These are phyloP conservation scores for Phytophthora sansomeana DNA, from an alignment of 352 stramenopile genomes.

Conservation along the genomic window DNA sequence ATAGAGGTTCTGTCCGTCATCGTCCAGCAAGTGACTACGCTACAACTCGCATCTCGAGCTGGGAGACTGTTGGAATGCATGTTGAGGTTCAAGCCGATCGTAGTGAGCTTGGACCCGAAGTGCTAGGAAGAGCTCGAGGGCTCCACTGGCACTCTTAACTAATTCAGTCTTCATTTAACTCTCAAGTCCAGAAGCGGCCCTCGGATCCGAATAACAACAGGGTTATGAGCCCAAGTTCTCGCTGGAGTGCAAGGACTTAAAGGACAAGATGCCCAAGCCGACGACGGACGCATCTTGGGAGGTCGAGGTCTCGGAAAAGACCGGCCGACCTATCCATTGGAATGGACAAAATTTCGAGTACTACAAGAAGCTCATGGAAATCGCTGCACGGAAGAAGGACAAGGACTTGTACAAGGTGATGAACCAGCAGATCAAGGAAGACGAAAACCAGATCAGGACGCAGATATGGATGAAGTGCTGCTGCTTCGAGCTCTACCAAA, in stretches of 20 bases:
- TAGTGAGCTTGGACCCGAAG: too few species aligned
- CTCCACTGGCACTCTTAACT: too few species aligned
- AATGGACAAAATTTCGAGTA: constrained; percentile 13
- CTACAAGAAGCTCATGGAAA: constrained; percentile 19
- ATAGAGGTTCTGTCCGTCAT: too few species aligned
- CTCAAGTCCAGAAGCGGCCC: neutral
- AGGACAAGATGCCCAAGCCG: constrained; percentile 2
- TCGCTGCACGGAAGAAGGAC: constrained; percentile 3
- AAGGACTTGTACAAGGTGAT: constrained; percentile 3
- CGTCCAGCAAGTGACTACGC: too few species aligned
- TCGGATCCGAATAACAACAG: neutral
- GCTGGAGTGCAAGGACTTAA: neutral
- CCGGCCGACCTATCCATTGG: constrained; percentile 4
- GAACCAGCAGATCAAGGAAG: neutral
- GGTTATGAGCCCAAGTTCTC: constrained; percentile 3
- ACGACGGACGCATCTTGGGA: neutral
- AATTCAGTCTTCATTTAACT: constrained; percentile 3
- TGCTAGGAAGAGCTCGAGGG: too few species aligned
- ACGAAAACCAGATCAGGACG: constrained; percentile 59
- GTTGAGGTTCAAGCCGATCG: too few species aligned
- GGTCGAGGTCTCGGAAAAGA: constrained; percentile 15
- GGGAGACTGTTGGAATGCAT: too few species aligned
- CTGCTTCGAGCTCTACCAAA: constrained; percentile 94
- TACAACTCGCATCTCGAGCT: too few species aligned
- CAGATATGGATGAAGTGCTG: constrained; percentile 94